Evolutionary conservation across 805 yeast genomes (phyloP), one percentile per base, ranked within the genome.

Genomic region (Yamadazyma endophytica): DNA sequence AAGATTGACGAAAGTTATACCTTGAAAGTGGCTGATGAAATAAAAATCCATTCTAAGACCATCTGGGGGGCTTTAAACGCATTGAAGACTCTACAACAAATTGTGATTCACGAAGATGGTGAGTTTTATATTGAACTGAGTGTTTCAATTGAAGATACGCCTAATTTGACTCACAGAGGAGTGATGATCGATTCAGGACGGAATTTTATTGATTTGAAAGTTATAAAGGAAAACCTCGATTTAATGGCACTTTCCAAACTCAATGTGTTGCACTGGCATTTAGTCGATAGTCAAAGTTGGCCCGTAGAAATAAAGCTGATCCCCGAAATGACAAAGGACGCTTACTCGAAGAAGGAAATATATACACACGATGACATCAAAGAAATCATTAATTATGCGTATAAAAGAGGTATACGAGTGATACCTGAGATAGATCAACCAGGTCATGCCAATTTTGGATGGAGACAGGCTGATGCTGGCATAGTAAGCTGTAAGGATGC

Each of bases 41-140:
- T 63, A 15, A 19, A 25, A 6, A 53, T 64, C 21, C 32, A 26
- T 1, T 56, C 70, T 5, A 42, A 26, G 13, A 64, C 69, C 3
- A 40, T 50, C 5, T 65, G 68, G 69, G 73, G 71, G 9, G 69
- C 61, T 2, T 44, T 66, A 26, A 58, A 63, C 38, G 69, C 61
- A 0, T 52, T 66, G 22, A 47, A 56, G 6, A 65, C 73, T 2
- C 43, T 65, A 20, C 63, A 64, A 33, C 71, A 66, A 40, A 29
- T 66, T 18, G 42, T 65, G n/a, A 36, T 60, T n/a, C 51, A 49
- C 26, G 49, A 54, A 21, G 42, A 48, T 9, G 36, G 37, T 5
- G 25, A 40, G 6, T 56, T 48, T 29, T 33, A 37, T 21, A 47
- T 66, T 22, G 71, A 64, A 42, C 49, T 42, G 21, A 40, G 58